Conservation (phyloP, 129 eudicot species). For the Flaveria trinervia region DNA sequence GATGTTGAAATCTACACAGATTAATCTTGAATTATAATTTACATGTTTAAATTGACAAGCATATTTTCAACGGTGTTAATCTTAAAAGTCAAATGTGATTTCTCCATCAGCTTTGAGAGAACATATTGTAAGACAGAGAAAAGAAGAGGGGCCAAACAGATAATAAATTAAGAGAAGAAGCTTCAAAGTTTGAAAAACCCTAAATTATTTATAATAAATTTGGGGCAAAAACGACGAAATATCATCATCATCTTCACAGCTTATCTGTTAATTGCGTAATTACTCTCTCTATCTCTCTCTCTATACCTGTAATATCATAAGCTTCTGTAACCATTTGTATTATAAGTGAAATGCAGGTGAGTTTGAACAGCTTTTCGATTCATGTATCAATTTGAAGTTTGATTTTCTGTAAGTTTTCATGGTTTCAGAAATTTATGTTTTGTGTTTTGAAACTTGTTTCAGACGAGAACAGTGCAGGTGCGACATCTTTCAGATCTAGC, state of each 20-base stretch:
- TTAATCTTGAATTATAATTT: too few species aligned
- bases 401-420: neutral
- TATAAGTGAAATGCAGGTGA: constrained; percentile 41
- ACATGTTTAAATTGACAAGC: too few species aligned
- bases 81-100: neutral
- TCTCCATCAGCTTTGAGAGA: neutral
- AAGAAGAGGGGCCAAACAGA: constrained; percentile 7
- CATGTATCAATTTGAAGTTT: neutral
- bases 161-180: constrained; percentile 10
- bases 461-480: constrained; percentile 80
- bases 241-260: constrained; percentile 18
- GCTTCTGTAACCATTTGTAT: constrained; percentile 12
- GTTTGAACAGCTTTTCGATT: constrained; percentile 24
- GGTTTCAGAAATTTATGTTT: neutral
- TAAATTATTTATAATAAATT: constrained; percentile 18
- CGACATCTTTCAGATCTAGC: constrained; percentile 94
- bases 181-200: constrained; percentile 38
- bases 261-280: constrained; percentile 32
- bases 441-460: constrained; percentile 16
- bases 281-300: constrained; percentile 1
- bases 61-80: too few species aligned
- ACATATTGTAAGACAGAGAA: neutral
- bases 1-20: too few species aligned
- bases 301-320: constrained; percentile 18
- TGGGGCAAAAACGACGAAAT: constrained; percentile 19